Evolutionary conservation across 345 rosid species (phyloP), one percentile per base, ranked within the genome.

Genomic region (Citrus maxima): DNA sequence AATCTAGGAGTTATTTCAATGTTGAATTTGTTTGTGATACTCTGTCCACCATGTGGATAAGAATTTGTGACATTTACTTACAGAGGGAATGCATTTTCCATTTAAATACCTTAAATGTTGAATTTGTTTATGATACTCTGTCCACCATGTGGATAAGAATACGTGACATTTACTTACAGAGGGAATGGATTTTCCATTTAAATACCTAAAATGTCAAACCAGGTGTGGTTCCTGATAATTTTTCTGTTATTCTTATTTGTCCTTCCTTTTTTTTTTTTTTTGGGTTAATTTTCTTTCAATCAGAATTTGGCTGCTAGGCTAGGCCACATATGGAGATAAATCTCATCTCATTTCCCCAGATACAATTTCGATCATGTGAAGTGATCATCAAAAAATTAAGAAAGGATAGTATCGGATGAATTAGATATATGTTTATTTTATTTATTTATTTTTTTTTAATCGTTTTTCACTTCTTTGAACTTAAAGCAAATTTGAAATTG

Each of bases 1-100:
- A 28, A 65, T 72, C 16, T 30, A 35, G 72, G 76, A 78, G 55
- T 72, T 3, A 59, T 63, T 73, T 54, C 42, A 24, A n/a, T 51
- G 37, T 71, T 22, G 10, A 37, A n/a, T 62, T 78, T 62, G 24
- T 46, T 72, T 70, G 22, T 32, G 61, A 24, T 70, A 18, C 28
- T 77, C 2, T 21, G 1, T 21, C 35, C 49, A 22, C 54, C 22
- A 4, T 6, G 16, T 37, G 76, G 68, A 10, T 25, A 2, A 59
- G 55, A n/a, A 40, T 9, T 22, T 51, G 24, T 24, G 72, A 55
- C 7, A 54, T 74, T 42, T 79, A 24, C 46, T 46, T 6, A 9
- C 13, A 14, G 4, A 3, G 21, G 22, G 18, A 75, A 19, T 55
- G 34, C 4, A 13, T 38, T 7, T 38, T 38, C 42, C 42, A 38